Percentiles rank a stretch among this genome's conserved stretches.
phyloP scores from a whole-genome alignment of 192 early-diverging fungal genomes.

The Podochytrium sp. region DNA sequence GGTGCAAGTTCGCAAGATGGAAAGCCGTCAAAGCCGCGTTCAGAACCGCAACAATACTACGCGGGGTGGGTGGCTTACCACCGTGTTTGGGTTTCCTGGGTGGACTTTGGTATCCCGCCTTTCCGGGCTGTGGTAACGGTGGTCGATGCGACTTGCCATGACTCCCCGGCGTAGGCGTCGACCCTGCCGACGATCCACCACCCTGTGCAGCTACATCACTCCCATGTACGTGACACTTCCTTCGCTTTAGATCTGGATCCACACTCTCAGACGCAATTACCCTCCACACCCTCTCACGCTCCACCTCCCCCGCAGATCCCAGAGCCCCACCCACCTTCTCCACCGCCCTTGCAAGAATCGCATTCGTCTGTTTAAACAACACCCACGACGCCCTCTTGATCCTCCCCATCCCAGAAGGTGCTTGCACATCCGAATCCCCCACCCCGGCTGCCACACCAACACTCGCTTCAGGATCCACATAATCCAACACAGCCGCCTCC shows the following conservation, averaged over 20 bases:
- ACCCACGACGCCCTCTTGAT: slow-evolving; percentile 7
- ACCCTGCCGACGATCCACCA: neutral
- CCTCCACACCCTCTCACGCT: neutral
- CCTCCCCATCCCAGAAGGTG: neutral
- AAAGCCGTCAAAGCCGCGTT: slow-evolving; percentile 71
- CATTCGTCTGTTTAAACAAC: slow-evolving; percentile 11
- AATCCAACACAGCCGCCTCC: slow-evolving; percentile 36
- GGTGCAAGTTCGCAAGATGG: slow-evolving; percentile 77
- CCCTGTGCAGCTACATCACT: too few species aligned
- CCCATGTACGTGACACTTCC: too few species aligned
- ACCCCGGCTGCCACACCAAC: neutral
- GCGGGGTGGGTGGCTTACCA: slow-evolving; percentile 52
- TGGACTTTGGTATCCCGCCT: too few species aligned
- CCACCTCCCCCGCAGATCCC: neutral
- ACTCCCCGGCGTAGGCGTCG: neutral
- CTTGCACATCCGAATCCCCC: neutral
- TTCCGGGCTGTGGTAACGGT: too few species aligned
- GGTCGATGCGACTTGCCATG: slow-evolving; percentile 5
- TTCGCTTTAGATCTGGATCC: neutral
- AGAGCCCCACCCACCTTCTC: neutral
- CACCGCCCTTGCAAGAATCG: neutral
- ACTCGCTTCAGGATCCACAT: slow-evolving; percentile 2
- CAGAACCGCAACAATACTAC: slow-evolving; percentile 74
- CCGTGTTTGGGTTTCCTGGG: neutral
- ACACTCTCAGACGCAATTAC: neutral